Conservation (phyloP, 2,329 filamentous ascomycete species). For the Fusarium burgessii region DNA sequence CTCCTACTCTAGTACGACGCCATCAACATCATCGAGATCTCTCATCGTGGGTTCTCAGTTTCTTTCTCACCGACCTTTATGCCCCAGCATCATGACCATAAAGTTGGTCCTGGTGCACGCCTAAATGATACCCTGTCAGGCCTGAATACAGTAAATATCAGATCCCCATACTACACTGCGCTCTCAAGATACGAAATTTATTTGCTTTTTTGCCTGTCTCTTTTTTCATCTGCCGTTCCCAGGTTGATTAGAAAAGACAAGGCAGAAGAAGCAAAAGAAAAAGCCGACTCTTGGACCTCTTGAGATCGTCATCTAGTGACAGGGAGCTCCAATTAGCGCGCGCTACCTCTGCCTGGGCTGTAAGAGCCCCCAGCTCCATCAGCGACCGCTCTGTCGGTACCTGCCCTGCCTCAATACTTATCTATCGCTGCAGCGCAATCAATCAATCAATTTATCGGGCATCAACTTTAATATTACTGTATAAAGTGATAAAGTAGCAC, state of each 20-base stretch:
- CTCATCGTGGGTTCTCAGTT: conserved; percentile 1
- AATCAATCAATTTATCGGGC: conserved; percentile 2
- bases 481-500: neutral
- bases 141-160: neutral
- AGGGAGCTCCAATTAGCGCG: conserved; percentile 37
- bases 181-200: neutral
- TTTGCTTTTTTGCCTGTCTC: conserved; percentile 14
- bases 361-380: conserved; percentile 23
- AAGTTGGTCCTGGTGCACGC: conserved; percentile 11
- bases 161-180: neutral
- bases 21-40: conserved; percentile 15
- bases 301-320: conserved; percentile 26
- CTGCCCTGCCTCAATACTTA: neutral
- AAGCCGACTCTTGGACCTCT: conserved; percentile 11
- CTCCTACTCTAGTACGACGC: conserved; percentile 3
- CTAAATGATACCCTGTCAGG: conserved; percentile 5
- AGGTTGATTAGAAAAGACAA: neutral
- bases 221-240: conserved; percentile 28
- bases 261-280: conserved; percentile 9
- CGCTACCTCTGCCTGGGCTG: conserved; percentile 27
- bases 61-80: conserved; percentile 27
- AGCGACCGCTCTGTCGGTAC: conserved; percentile 40
- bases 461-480: conserved; percentile 1
- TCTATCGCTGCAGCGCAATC: too few species aligned
- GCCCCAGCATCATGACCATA: neutral